phyloP scores from a whole-genome alignment of 345 rosid species.

The Salix koriyanagi region DNA sequence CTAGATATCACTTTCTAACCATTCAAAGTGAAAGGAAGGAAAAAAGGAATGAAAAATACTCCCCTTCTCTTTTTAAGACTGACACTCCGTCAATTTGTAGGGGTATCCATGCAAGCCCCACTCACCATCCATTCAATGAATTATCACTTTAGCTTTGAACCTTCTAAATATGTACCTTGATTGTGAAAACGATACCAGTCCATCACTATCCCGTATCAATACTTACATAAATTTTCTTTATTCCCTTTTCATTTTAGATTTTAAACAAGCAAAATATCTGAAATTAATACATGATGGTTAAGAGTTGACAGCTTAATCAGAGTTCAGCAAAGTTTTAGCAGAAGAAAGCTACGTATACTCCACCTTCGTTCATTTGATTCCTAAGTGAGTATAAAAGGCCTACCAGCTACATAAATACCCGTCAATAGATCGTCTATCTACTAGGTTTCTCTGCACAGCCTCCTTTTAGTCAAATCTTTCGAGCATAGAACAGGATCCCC shows the following conservation, averaged over 20 bases:
- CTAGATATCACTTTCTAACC: too few species aligned
- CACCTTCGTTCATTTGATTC: slow-evolving; percentile 1
- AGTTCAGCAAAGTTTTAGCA: not conserved
- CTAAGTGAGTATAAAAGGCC: not conserved
- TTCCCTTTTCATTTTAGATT: not conserved
- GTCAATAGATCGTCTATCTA: not conserved
- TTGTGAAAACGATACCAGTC: too few species aligned
- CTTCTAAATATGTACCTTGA: too few species aligned
- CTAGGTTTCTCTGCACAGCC: slow-evolving; percentile 16
- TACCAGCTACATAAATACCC: not conserved
- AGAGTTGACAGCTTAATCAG: not conserved
- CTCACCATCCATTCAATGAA: too few species aligned
- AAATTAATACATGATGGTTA: not conserved
- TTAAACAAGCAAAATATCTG: not conserved
- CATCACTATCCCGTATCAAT: too few species aligned
- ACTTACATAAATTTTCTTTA: too few species aligned
- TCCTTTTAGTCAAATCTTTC: not conserved
- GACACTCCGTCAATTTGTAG: too few species aligned
- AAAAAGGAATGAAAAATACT: too few species aligned
- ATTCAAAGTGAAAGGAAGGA: too few species aligned
- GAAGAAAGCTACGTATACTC: not conserved
- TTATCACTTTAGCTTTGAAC: too few species aligned
- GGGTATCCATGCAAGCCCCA: too few species aligned
- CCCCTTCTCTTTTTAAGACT: too few species aligned
- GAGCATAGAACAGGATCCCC: slow-evolving; percentile 5